Percentiles rank a stretch among this genome's conserved stretches.
Conservation (phyloP, 2,329 filamentous ascomycete genomes). For the Chrysosporium keratinophilum region DNA sequence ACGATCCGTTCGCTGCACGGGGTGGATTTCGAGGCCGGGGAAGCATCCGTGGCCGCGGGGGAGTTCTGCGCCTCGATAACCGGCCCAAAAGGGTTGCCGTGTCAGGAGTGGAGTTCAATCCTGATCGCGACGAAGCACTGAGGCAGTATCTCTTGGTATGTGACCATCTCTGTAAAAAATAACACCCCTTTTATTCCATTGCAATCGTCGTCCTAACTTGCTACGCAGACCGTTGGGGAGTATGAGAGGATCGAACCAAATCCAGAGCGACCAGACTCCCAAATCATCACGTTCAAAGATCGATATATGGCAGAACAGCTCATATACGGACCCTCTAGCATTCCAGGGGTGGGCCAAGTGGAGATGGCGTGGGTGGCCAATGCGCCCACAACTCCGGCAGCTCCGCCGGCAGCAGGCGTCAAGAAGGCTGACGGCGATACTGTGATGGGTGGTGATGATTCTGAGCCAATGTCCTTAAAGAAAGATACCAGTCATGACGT, state of each 20-base stretch:
- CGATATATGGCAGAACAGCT: conserved; percentile 47
- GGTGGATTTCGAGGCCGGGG: conserved; percentile 37
- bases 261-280: conserved; percentile 31
- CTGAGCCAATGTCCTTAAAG: conserved; percentile 3
- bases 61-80: conserved; percentile 49
- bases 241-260: conserved; percentile 38
- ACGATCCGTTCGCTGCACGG: conserved; percentile 29
- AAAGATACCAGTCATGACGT: conserved; percentile 28
- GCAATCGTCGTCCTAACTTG: background rate
- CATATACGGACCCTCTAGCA: conserved; percentile 37
- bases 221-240: conserved; percentile 35
- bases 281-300: conserved; percentile 40
- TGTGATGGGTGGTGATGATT: conserved; percentile 20
- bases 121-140: conserved; percentile 46
- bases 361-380: conserved; percentile 47
- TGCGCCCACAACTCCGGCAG: conserved; percentile 19
- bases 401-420: conserved; percentile 6
- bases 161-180: background rate
- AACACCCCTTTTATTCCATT: background rate
- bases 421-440: conserved; percentile 24
- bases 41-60: conserved; percentile 34
- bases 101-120: conserved; percentile 38
- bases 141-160: conserved; percentile 46
- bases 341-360: conserved; percentile 45
- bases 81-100: conserved; percentile 46